phyloP scores from a whole-genome alignment of 73 alveolate genomes.

The Stentor roeselii region DNA sequence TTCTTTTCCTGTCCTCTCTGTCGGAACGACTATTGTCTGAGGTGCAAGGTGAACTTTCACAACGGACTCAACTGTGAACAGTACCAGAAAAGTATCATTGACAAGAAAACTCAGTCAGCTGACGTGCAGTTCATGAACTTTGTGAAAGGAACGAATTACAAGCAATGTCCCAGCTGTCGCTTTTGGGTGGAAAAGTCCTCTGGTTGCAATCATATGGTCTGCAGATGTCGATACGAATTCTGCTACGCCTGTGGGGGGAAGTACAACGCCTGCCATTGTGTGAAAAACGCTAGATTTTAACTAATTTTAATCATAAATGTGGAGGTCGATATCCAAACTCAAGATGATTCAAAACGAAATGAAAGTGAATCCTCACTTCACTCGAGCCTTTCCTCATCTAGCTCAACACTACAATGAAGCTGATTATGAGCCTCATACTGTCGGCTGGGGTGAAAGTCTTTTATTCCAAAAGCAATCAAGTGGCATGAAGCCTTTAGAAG shows the following conservation, averaged over 20 bases:
- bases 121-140: slow-evolving; percentile 48
- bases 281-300: background rate
- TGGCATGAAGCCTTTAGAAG: slow-evolving; percentile 15
- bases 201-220: slow-evolving; percentile 63
- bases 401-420: background rate
- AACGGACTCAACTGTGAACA: slow-evolving; percentile 56
- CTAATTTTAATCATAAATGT: too few relatives aligned
- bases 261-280: slow-evolving; percentile 47
- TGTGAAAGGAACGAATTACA: slow-evolving; percentile 50
- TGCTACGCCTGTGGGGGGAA: slow-evolving; percentile 63
- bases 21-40: slow-evolving; percentile 59
- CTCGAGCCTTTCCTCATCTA: slow-evolving; percentile 63
- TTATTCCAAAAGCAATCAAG: background rate
- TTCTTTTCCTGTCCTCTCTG: slow-evolving; percentile 52
- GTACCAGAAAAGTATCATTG: slow-evolving; percentile 37
- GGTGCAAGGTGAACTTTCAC: slow-evolving; percentile 57
- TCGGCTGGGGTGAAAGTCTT: slow-evolving; percentile 12
- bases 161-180: slow-evolving; percentile 42
- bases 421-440: background rate
- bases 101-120: slow-evolving; percentile 30
- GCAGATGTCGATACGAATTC: slow-evolving; percentile 60
- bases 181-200: slow-evolving; percentile 57
- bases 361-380: slow-evolving; percentile 56
- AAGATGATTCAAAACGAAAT: slow-evolving; percentile 41
- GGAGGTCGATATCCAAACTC: too few relatives aligned